These are phyloP conservation scores for Lachnellula subtilissima DNA, from an alignment of 2,329 filamentous ascomycete species.

Conservation along the genomic window DNA sequence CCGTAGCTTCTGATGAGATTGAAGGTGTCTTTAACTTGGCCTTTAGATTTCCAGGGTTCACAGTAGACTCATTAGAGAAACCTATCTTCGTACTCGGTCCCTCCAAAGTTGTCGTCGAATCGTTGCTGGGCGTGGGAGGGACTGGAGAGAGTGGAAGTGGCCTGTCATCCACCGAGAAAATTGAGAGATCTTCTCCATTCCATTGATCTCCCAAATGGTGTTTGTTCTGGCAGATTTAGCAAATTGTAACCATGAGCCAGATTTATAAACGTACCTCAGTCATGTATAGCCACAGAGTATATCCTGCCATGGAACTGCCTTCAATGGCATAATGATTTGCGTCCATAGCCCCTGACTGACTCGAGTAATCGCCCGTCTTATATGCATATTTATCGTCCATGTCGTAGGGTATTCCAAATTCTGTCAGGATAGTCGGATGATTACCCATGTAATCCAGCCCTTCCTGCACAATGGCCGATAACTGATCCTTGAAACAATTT, in stretches of 20 bases:
- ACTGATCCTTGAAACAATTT: slow-evolving; percentile 86
- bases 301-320: slow-evolving; percentile 76
- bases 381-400: slow-evolving; percentile 98
- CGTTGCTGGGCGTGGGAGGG: slow-evolving; percentile 39
- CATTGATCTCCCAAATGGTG: slow-evolving; percentile 89
- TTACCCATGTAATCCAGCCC: slow-evolving; percentile 83
- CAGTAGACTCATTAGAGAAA: slow-evolving; percentile 48
- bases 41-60: slow-evolving; percentile 74
- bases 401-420: slow-evolving; percentile 97
- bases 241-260: slow-evolving; percentile 16
- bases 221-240: slow-evolving; percentile 55
- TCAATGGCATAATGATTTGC: slow-evolving; percentile 94
- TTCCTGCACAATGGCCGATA: slow-evolving; percentile 77
- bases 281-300: slow-evolving; percentile 85
- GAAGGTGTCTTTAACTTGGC: slow-evolving; percentile 63
- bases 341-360: slow-evolving; percentile 87
- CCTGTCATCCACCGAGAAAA: slow-evolving; percentile 80
- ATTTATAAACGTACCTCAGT: slow-evolving; percentile 49
- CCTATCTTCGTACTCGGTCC: slow-evolving; percentile 36
- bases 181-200: slow-evolving; percentile 96
- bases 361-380: slow-evolving; percentile 90
- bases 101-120: slow-evolving; percentile 46
- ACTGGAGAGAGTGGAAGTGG: slow-evolving; percentile 49
- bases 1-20: slow-evolving; percentile 54
- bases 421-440: slow-evolving; percentile 84